Evolutionary conservation across 257 asterid genomes (phyloP).

Genomic region (Penstemon newberryi): DNA sequence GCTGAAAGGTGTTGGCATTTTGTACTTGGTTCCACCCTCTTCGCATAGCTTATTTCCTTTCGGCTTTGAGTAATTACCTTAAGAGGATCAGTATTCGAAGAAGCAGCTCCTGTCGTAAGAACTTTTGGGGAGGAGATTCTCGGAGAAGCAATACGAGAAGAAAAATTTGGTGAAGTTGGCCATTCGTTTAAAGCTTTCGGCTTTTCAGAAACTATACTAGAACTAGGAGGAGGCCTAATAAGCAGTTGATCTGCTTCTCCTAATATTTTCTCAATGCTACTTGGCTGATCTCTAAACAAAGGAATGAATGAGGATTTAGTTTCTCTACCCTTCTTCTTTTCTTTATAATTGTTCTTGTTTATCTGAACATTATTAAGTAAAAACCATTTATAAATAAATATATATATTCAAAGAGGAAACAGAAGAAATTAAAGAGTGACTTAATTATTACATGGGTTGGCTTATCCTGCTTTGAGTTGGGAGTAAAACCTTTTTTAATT

Average conservation of each 20-base stretch:
- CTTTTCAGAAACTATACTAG: too few relatives aligned
- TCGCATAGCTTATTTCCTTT: constrained; percentile 45
- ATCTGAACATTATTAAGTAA: too few relatives aligned
- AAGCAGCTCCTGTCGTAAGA: background rate
- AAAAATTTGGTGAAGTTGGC: background rate
- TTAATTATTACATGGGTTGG: too few relatives aligned
- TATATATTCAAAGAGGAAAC: too few relatives aligned
- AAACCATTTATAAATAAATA: too few relatives aligned
- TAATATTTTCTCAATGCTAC: too few relatives aligned
- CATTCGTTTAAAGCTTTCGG: background rate
- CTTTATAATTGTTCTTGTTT: too few relatives aligned
- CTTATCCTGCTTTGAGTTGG: too few relatives aligned
- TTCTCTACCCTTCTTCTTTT: background rate
- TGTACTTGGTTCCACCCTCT: constrained; percentile 65
- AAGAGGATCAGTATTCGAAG: constrained; percentile 6
- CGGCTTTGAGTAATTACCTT: constrained; percentile 27
- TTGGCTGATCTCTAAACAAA: background rate
- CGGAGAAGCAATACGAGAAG: background rate
- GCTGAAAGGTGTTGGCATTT: constrained; percentile 62
- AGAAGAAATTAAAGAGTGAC: too few relatives aligned
- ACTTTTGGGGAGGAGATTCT: background rate
- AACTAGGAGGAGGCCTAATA: too few relatives aligned
- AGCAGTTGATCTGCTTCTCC: too few relatives aligned
- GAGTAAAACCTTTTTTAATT: too few relatives aligned
- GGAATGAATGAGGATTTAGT: background rate